Conservation (phyloP, 257 asterid species). For the Cruciata laevipes region DNA sequence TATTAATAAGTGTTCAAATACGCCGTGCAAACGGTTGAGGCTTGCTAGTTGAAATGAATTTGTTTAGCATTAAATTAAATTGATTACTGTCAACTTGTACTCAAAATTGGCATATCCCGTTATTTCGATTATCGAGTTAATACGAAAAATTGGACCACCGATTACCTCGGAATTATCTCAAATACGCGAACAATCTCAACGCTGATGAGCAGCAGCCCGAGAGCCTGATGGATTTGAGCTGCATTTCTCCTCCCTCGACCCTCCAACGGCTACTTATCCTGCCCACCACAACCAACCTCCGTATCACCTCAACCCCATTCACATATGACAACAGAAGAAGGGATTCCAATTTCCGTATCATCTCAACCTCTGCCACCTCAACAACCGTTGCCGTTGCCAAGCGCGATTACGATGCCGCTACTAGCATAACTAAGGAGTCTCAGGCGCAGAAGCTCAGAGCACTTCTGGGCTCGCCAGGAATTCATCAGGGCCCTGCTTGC, state of each 20-base stretch:
- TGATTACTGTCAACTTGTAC: no score
- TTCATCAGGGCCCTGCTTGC: conserved; percentile 93
- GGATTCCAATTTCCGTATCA: conserved; percentile 1
- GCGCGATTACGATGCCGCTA: not conserved
- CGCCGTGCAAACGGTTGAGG: no score
- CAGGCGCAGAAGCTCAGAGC: conserved; percentile 52
- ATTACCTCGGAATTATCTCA: not conserved
- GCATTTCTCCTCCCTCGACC: conserved; percentile 4
- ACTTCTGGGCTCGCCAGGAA: conserved; percentile 56
- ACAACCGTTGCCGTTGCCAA: conserved; percentile 2
- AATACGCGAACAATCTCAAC: not conserved
- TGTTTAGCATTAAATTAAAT: no score
- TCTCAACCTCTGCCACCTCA: conserved; percentile 10
- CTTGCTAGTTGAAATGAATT: no score
- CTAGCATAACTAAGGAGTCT: conserved; percentile 10
- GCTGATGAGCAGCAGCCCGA: not conserved
- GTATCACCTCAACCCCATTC: conserved; percentile 4
- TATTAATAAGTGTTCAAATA: no score
- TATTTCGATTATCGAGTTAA: no score
- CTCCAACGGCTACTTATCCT: conserved; percentile 15
- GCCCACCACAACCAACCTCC: not conserved
- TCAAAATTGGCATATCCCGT: no score
- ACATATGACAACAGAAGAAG: not conserved
- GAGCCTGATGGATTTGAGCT: conserved; percentile 9
- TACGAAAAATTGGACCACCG: no score